Conservation (phyloP, 768 basidiomycete genomes). For the Phlebiopsis gigantea region DNA sequence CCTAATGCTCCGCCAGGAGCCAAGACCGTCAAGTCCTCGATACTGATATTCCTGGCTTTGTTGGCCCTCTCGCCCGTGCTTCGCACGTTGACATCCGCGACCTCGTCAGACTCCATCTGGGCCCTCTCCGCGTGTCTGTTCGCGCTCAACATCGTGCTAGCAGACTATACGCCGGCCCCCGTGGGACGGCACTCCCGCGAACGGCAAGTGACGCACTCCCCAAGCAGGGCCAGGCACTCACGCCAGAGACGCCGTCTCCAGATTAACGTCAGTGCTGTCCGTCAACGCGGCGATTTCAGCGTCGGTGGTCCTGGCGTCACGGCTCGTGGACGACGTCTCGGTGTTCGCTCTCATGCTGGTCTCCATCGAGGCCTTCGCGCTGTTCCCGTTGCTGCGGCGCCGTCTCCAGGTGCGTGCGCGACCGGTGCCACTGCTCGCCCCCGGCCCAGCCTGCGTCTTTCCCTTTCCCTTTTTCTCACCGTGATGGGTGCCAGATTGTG, state of each 20-base stretch:
- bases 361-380: conserved; percentile 77
- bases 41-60: conserved; percentile 84
- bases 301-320: conserved; percentile 89
- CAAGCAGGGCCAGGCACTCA: conserved; percentile 10
- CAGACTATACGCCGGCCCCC: conserved; percentile 66
- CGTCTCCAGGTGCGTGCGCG: conserved; percentile 53
- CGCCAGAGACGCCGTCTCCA: conserved; percentile 30
- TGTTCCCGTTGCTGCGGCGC: conserved; percentile 75
- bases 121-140: conserved; percentile 86
- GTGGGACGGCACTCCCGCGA: conserved; percentile 43
- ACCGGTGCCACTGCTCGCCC: background rate
- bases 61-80: conserved; percentile 90
- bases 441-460: background rate
- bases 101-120: conserved; percentile 97
- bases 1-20: conserved; percentile 41
- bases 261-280: conserved; percentile 77
- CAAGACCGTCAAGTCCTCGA: conserved; percentile 71
- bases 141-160: conserved; percentile 72
- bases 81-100: conserved; percentile 88
- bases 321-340: conserved; percentile 73
- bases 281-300: conserved; percentile 92
- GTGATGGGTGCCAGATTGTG: background rate
- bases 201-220: conserved; percentile 37
- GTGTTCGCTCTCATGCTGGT: conserved; percentile 89
- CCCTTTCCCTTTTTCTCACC: conserved; percentile 3